A percentile compares a stretch with the other conserved stretches of the same genome.
phyloP scores from a whole-genome alignment of 2,329 filamentous ascomycete species.

The Paecilomyces dactylethromorphus region DNA sequence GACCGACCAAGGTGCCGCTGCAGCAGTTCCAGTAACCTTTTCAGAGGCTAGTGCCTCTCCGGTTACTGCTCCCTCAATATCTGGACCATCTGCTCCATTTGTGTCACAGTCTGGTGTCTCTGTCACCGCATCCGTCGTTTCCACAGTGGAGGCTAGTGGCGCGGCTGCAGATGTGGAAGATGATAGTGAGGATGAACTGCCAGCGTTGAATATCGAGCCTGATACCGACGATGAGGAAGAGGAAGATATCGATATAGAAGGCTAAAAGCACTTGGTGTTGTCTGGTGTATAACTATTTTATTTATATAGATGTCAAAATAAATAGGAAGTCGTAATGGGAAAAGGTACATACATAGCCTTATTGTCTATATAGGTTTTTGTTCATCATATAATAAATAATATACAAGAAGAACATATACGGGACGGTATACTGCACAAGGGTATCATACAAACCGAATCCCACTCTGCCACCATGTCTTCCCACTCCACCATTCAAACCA shows the following conservation, averaged over 20 bases:
- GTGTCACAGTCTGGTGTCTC: neutral
- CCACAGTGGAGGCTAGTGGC: constrained; percentile 13
- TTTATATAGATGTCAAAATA: neutral
- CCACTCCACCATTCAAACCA: constrained; percentile 55
- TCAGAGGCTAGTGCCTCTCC: neutral
- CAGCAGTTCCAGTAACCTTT: neutral
- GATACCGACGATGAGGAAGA: constrained; percentile 42
- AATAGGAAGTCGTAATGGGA: neutral
- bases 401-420: no score
- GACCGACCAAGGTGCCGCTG: neutral
- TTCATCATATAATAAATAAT: no score
- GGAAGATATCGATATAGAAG: constrained; percentile 20
- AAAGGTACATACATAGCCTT: neutral
- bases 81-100: neutral
- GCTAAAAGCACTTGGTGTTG: constrained; percentile 4
- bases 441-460: constrained; percentile 29
- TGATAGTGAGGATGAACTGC: constrained; percentile 44
- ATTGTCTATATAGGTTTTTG: no score
- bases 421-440: neutral
- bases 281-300: neutral
- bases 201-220: constrained; percentile 41
- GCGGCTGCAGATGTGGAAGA: constrained; percentile 17
- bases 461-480: constrained; percentile 58
- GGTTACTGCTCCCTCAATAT: neutral
- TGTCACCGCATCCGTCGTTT: neutral